A percentile compares a stretch with the other conserved stretches of the same genome.
Evolutionary conservation across 2,329 filamentous ascomycete species (phyloP).

Genomic region (Conoideocrella luteorostrata): DNA sequence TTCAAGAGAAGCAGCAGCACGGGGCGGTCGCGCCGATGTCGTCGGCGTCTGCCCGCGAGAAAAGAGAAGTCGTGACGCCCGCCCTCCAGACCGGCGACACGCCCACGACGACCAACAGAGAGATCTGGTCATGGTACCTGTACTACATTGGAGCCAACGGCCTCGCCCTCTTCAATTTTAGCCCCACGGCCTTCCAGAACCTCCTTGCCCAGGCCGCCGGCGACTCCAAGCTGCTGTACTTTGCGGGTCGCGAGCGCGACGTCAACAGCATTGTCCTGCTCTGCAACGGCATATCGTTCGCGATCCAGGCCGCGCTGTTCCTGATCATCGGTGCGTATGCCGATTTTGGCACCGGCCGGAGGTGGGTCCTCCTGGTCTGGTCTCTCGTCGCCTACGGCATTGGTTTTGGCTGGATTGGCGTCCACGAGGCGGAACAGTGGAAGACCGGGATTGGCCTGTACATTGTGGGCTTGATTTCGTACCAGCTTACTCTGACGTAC

Average conservation of each 20-base stretch:
- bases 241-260: conserved; percentile 50
- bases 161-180: conserved; percentile 56
- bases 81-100: conserved; percentile 2
- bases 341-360: conserved; percentile 60
- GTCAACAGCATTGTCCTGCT: conserved; percentile 61
- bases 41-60: background rate
- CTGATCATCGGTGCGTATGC: conserved; percentile 45
- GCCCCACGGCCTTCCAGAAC: conserved; percentile 59
- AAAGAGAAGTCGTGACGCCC: conserved; percentile 2
- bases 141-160: conserved; percentile 66
- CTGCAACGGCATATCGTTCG: conserved; percentile 62
- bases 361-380: conserved; percentile 55
- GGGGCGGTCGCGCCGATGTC: background rate
- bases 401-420: conserved; percentile 62
- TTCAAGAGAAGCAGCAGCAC: background rate
- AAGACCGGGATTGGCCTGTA: conserved; percentile 54
- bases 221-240: conserved; percentile 43
- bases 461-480: conserved; percentile 59
- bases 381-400: conserved; percentile 56
- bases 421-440: conserved; percentile 56
- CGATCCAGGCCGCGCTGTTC: conserved; percentile 55
- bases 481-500: conserved; percentile 62
- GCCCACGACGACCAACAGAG: conserved; percentile 16
- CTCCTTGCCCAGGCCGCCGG: conserved; percentile 53
- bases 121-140: conserved; percentile 22